Evolutionary conservation across 805 yeast species (phyloP), one percentile per base, ranked within the genome.

Genomic region (Metschnikowia colocasiae): DNA sequence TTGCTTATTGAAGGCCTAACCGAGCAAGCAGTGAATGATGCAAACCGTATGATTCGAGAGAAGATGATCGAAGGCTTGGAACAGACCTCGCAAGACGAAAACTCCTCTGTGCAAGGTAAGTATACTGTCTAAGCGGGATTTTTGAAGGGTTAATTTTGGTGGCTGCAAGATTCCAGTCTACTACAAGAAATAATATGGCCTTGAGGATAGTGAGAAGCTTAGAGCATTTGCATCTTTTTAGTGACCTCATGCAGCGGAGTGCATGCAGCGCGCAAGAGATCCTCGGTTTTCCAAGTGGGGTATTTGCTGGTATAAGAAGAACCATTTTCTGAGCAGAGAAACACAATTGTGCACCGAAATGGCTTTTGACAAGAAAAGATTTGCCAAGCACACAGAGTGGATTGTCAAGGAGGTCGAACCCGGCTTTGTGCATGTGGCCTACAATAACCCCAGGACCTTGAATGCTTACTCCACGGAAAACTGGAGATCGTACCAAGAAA

Each of bases 1-100:
- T 66, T 92, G 15, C 70, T 86, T 19, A 80, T 92, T 27, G 98
- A 92, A 62, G 90, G 92, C 2, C 76, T 75, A 13, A 79, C 78
- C 6, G 85, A 82, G 44, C 63, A 67, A 13, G 73, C 81, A 6
- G 85, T 89, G 2, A 62, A 68, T 33, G 70, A 75, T 36, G 89
- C 91, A 1, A 81, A 83, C 46, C 74, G 71, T 18, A 57, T 81
- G 50, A 69, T 86, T 30, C 78, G 81, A 43, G 75, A 73, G 33
- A 68, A 73, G 35, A 78, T 83, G 57, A 68, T 80, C 6, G 80
- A 75, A 49, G 89, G 85, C 2, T 64, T 83, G 18, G 78, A 75
- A 50, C 67, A 69, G 41, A 78, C 78, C 4, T 71, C 73, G 15
- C 67, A 67, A 41, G 75, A 73, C 43, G 77, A 76, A 10, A 60